Base-by-base conservation (phyloP, 177 flowering plant genomes). In the Vitis hybrid region DNA sequence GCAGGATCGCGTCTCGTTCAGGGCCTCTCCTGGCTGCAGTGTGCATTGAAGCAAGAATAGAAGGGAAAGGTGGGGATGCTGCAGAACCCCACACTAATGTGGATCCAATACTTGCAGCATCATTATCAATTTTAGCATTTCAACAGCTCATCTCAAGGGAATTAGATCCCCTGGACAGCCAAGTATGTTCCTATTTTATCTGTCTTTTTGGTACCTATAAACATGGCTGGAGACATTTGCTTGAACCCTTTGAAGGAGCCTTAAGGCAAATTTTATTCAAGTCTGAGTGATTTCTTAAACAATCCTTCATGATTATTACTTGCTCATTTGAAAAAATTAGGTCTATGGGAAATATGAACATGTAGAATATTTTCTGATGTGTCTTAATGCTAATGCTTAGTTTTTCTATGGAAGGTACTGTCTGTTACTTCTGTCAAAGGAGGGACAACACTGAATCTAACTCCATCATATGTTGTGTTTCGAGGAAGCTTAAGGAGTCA, bases 401-500 rank as follows among this genome's bases (percentile, higher is more conserved):
- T 74, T 54, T 7, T n/a, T 49, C 66, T 24, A 59, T 66, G 19
- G 52, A 67, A 90, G 96, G 97, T 92, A 60, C 71, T 92, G 4
- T 89, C 97, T 18, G 89, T 92, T 62, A 88, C 96, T 35, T 89
- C 69, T 78, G 81, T 91, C 52, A 76, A 66, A 78, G 90, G 90
- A 40, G 93, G 92, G 15, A 56, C 70, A 14, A 85, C 88, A 24
- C 50, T 73, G 18, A 86, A 89, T 79, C 78, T 74, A 24, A 81
- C 84, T 70, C 94, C 98, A 8, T 19, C 75, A 8, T 61, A 66
- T 74, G 89, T 87, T 63, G 85, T 82, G 66, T 70, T 93, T 71
- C 92, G 97, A 6, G 98, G 98, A 52, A 89, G 92, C 48, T 75
- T 90, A 64, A 85, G 98, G 73, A 90, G 98, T 81, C 93, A 89